These are phyloP conservation scores for Biscogniauxia marginata DNA, from an alignment of 2,329 filamentous ascomycete genomes.

Conservation along the genomic window DNA sequence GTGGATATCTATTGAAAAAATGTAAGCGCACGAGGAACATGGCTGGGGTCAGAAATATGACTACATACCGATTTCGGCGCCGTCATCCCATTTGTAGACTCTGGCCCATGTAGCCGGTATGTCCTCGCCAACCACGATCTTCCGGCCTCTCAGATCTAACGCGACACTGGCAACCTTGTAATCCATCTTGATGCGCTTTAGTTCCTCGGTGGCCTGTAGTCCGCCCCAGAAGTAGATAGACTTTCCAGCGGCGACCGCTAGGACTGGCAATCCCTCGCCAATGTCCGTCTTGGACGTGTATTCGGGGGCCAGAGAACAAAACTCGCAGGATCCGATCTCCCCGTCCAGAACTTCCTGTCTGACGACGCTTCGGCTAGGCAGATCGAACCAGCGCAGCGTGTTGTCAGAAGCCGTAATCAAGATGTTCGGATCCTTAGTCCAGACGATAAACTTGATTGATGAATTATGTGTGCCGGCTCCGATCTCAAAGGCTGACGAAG, in stretches of 20 bases:
- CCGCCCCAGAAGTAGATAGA: slow-evolving; percentile 91
- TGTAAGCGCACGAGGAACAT: neutral
- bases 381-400: slow-evolving; percentile 90
- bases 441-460: slow-evolving; percentile 94
- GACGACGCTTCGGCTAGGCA: slow-evolving; percentile 72
- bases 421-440: slow-evolving; percentile 84
- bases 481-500: slow-evolving; percentile 77
- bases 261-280: slow-evolving; percentile 66
- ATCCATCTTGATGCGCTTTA: slow-evolving; percentile 77
- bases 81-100: slow-evolving; percentile 85
- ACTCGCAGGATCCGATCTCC: slow-evolving; percentile 87
- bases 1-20: slow-evolving; percentile 65
- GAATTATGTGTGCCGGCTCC: slow-evolving; percentile 79
- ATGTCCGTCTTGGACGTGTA: slow-evolving; percentile 61
- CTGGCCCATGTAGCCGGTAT: slow-evolving; percentile 93
- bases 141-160: slow-evolving; percentile 75
- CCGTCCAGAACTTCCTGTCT: slow-evolving; percentile 78
- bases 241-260: slow-evolving; percentile 93
- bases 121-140: slow-evolving; percentile 86
- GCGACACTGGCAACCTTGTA: slow-evolving; percentile 91
- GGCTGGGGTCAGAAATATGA: neutral
- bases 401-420: slow-evolving; percentile 91
- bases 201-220: slow-evolving; percentile 61
- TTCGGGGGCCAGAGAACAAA: slow-evolving; percentile 65
- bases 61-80: slow-evolving; percentile 68